phyloP scores from a whole-genome alignment of 768 basidiomycete species.

The Hortiboletus flavorubellus region DNA sequence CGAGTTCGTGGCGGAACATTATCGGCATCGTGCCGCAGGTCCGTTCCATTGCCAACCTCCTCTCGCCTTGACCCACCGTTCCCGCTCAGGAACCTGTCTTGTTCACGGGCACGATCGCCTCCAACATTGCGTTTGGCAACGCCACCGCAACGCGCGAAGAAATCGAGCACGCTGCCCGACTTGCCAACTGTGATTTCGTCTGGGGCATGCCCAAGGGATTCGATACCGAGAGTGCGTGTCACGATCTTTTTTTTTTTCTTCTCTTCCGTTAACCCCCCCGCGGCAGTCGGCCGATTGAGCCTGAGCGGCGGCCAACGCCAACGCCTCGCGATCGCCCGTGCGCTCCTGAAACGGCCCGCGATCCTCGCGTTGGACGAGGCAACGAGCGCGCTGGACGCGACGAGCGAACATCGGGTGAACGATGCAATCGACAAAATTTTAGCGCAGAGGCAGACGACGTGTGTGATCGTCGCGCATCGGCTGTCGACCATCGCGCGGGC shows the following conservation, averaged over 20 bases:
- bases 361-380: conserved; percentile 90
- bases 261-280: no score
- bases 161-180: conserved; percentile 82
- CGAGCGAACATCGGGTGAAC: conserved; percentile 80
- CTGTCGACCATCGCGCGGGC: conserved; percentile 88
- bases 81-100: conserved; percentile 66
- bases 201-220: conserved; percentile 94
- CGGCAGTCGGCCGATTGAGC: conserved; percentile 26
- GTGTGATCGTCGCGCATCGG: conserved; percentile 86
- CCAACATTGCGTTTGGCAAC: conserved; percentile 90
- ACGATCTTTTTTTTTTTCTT: no score
- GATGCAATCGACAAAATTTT: conserved; percentile 90
- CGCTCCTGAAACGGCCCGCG: conserved; percentile 82
- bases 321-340: conserved; percentile 79
- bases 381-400: conserved; percentile 83
- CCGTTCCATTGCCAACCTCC: not conserved
- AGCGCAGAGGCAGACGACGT: conserved; percentile 74
- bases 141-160: conserved; percentile 71
- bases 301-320: conserved; percentile 72
- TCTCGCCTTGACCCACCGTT: not conserved
- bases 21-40: conserved; percentile 94
- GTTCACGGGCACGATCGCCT: conserved; percentile 91
- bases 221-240: conserved; percentile 67
- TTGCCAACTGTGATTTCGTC: conserved; percentile 95
- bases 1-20: conserved; percentile 80